Evolutionary conservation across 2,329 filamentous ascomycete species (phyloP), one percentile per base, ranked within the genome.

Genomic region (Ascochyta clinopodiicola): DNA sequence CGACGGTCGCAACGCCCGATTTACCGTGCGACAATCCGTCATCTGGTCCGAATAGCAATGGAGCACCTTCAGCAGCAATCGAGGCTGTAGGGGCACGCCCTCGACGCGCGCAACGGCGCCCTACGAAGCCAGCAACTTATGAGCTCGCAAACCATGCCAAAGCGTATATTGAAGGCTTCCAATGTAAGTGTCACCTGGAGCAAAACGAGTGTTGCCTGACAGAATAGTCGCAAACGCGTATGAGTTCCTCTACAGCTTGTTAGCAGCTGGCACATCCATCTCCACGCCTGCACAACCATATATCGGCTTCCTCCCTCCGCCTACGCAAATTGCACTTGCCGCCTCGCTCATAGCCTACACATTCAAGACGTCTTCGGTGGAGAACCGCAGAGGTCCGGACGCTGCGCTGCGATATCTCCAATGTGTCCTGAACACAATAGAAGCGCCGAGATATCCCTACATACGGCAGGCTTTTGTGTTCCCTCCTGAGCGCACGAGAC

Each of bases 271-370:
- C 7, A 66, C 66, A 17, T 70, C 69, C 24, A 71, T 72, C 42
- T 75, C 74, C 2, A 68, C 64, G 1, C 66, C 72, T 2, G 69
- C 72, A 1, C 66, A 70, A 47, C 65, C 64, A 3, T 69, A 74
- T 29, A 79, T 85, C 0, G 84, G 84, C 10, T 84, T 84, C 54
- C 77, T 92, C 17, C 90, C 94, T 1, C 85, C 89, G 2, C 82
- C 89, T 0, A 84, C 86, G 52, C 88, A 94, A 61, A 80, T 98
- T 22, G 88, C 90, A 7, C 80, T 97, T 8, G 83, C 92, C n/a
- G 86, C 83, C 38, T 95, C 91, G 1, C 80, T 97, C n/a, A 76
- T 88, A n/a, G 84, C 95, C 13, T 92, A 90, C 61, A 97, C 93
- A 1, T 95, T 88, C 3, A 86, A 90, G 44, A 84, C 88, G 3